Evolutionary conservation across 2,329 filamentous ascomycete genomes (phyloP).

Genomic region (Xylaria hypoxylon): DNA sequence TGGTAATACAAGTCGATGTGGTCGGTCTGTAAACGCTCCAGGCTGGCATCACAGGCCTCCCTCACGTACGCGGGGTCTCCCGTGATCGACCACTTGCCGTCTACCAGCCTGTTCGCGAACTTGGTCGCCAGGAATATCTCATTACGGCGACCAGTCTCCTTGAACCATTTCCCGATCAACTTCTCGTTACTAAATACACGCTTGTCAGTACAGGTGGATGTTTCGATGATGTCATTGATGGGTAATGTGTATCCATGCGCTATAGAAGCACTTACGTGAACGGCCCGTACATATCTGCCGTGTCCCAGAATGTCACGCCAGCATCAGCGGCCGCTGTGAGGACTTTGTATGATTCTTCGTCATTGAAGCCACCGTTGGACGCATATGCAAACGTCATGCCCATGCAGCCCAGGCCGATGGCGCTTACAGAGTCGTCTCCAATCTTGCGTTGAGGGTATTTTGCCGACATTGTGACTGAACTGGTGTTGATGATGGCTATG

Average conservation of each 20-base stretch:
- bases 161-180: slow-evolving; percentile 57
- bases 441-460: slow-evolving; percentile 56
- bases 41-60: slow-evolving; percentile 49
- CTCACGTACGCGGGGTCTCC: slow-evolving; percentile 46
- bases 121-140: slow-evolving; percentile 65
- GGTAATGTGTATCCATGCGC: not conserved
- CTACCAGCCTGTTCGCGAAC: slow-evolving; percentile 56
- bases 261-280: slow-evolving; percentile 49
- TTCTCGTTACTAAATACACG: slow-evolving; percentile 52
- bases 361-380: slow-evolving; percentile 45
- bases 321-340: slow-evolving; percentile 45
- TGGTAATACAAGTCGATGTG: slow-evolving; percentile 67
- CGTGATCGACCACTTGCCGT: slow-evolving; percentile 42
- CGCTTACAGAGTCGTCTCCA: slow-evolving; percentile 56
- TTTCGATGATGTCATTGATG: not conserved
- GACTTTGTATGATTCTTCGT: slow-evolving; percentile 45
- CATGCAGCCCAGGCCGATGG: slow-evolving; percentile 62
- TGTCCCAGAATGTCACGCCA: slow-evolving; percentile 50
- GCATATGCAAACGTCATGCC: slow-evolving; percentile 53
- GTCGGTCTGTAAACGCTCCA: slow-evolving; percentile 61
- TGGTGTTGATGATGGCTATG: not conserved
- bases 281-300: slow-evolving; percentile 51
- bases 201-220: not conserved
- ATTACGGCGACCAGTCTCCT: slow-evolving; percentile 57
- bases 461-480: slow-evolving; percentile 39